These are phyloP conservation scores for Penicillium paxilli DNA, from an alignment of 495 filamentous ascomycete genomes.

Conservation along the genomic window DNA sequence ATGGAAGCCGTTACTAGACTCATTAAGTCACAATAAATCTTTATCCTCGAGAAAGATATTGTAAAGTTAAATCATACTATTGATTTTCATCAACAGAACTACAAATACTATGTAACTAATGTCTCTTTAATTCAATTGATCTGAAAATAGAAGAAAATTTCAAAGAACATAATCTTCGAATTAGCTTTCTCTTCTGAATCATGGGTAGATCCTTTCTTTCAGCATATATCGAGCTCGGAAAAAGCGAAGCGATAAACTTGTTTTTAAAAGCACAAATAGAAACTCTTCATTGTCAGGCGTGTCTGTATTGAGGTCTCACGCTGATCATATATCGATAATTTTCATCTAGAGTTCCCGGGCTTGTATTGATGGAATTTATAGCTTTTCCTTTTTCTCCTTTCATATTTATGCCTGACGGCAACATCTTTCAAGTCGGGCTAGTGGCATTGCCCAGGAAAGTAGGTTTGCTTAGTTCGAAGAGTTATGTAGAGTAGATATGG, in stretches of 20 bases:
- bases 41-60: background rate
- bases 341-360: background rate
- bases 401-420: background rate
- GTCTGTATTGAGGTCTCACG: background rate
- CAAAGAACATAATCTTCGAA: background rate
- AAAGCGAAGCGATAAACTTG: background rate
- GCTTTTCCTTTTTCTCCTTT: background rate
- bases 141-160: background rate
- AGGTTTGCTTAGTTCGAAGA: background rate
- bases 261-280: background rate
- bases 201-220: background rate
- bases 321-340: background rate
- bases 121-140: background rate
- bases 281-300: background rate
- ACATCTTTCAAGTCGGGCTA: background rate
- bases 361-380: background rate
- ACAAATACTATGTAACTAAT: background rate
- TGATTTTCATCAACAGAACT: background rate
- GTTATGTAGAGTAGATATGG: background rate
- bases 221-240: background rate
- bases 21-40: background rate
- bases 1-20: background rate
- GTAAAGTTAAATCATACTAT: background rate
- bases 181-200: background rate
- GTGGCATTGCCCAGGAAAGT: background rate